Conservation (phyloP, 345 rosid species). For the Eucalyptus regnans region DNA sequence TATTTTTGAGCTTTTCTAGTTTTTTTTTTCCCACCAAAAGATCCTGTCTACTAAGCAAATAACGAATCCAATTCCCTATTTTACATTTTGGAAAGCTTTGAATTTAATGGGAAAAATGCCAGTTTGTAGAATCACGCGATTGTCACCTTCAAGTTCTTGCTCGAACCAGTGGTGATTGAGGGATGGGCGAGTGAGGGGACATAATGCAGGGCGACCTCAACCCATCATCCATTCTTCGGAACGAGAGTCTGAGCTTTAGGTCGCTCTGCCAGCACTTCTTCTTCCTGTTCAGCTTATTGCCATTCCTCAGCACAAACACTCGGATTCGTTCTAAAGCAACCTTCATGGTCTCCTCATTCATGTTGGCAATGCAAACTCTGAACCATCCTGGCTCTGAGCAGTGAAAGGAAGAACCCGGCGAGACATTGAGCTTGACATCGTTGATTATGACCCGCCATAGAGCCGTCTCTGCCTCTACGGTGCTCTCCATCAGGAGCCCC, state of each 20-base stretch:
- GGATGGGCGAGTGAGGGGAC: slow-evolving; percentile 66
- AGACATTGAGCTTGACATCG: slow-evolving; percentile 77
- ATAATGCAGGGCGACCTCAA: slow-evolving; percentile 11
- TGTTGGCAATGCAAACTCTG: slow-evolving; percentile 89
- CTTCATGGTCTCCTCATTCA: slow-evolving; percentile 70
- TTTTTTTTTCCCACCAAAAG: not conserved
- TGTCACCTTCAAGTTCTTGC: slow-evolving; percentile 10
- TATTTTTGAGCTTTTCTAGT: not conserved
- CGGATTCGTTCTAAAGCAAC: slow-evolving; percentile 64
- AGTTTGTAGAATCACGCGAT: not conserved
- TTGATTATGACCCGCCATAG: slow-evolving; percentile 68
- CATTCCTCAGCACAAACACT: slow-evolving; percentile 17
- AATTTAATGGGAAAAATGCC: not conserved
- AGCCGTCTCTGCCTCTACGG: slow-evolving; percentile 37
- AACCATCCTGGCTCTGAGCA: slow-evolving; percentile 91
- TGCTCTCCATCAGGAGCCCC: slow-evolving; percentile 37
- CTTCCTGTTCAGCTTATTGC: not conserved
- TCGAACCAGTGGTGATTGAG: slow-evolving; percentile 73
- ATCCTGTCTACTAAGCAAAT: not conserved
- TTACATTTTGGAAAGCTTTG: not conserved
- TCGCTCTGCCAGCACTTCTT: slow-evolving; percentile 49
- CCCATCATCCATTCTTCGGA: slow-evolving; percentile 40
- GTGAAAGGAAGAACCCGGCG: slow-evolving; percentile 85
- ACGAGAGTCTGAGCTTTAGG: slow-evolving; percentile 44
- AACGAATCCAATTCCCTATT: not conserved